Conservation (phyloP, 208 protist genomes). For the Leishmania aethiopica region DNA sequence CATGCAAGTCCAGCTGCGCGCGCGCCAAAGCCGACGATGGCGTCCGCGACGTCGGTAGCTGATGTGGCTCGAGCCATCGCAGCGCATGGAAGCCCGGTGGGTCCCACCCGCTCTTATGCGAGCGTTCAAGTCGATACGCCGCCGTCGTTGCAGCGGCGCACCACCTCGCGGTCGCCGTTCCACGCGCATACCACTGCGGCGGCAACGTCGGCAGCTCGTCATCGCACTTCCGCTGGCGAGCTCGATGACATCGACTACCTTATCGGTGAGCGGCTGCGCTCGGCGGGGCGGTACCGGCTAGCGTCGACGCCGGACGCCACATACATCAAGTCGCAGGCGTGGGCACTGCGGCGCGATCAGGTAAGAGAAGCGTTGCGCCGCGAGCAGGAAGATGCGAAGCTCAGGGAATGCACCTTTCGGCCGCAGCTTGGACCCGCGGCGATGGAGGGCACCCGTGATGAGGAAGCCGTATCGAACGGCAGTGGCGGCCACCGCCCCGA, state of each 20-base stretch:
- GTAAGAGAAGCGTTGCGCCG: conserved; percentile 24
- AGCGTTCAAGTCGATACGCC: not conserved
- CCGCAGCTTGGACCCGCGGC: conserved; percentile 19
- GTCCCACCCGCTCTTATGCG: not conserved
- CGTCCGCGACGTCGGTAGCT: not conserved
- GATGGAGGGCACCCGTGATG: conserved; percentile 9
- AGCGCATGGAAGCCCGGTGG: conserved; percentile 4
- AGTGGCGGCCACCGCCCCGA: not conserved
- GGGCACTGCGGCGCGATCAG: conserved; percentile 39
- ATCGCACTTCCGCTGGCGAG: not conserved
- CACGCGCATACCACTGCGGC: not conserved
- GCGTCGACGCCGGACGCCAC: conserved; percentile 40
- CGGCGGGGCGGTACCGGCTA: conserved; percentile 43
- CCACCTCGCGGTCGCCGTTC: conserved; percentile 1
- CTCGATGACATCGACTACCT: conserved; percentile 33
- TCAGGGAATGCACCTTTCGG: conserved; percentile 52
- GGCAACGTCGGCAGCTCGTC: not conserved
- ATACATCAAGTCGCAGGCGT: conserved; percentile 64
- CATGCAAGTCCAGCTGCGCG: not conserved
- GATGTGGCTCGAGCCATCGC: conserved; percentile 23
- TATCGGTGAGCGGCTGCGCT: conserved; percentile 34
- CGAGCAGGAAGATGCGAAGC: conserved; percentile 30
- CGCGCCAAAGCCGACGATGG: not conserved
- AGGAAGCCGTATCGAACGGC: not conserved
- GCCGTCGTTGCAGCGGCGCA: not conserved